These are phyloP conservation scores for Candida frijolesensis DNA, from an alignment of 1,139 yeast genomes.

Conservation along the genomic window DNA sequence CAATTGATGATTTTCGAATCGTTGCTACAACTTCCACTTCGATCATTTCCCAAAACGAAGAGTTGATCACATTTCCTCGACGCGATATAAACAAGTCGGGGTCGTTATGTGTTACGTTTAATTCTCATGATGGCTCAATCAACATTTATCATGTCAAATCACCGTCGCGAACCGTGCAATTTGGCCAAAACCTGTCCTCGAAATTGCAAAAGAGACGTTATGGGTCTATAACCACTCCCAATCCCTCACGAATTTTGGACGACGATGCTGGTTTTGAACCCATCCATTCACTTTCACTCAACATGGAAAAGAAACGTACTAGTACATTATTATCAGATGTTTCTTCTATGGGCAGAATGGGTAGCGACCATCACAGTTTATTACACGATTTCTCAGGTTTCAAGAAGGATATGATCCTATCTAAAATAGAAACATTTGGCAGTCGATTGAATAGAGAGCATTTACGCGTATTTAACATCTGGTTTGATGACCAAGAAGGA, in stretches of 20 bases:
- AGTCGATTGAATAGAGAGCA: slow-evolving; percentile 22
- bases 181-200: slow-evolving; percentile 12
- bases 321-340: slow-evolving; percentile 58
- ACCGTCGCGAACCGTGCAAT: slow-evolving; percentile 27
- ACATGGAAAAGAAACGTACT: slow-evolving; percentile 54
- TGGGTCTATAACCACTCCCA: slow-evolving; percentile 37
- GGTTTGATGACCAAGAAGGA: slow-evolving; percentile 60
- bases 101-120: slow-evolving; percentile 56
- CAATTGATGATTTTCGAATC: slow-evolving; percentile 66
- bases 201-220: slow-evolving; percentile 25
- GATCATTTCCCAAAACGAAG: slow-evolving; percentile 61
- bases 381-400: slow-evolving; percentile 32
- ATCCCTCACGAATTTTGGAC: slow-evolving; percentile 44
- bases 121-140: slow-evolving; percentile 44
- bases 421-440: slow-evolving; percentile 48
- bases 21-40: slow-evolving; percentile 73
- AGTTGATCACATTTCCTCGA: slow-evolving; percentile 53
- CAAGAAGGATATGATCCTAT: slow-evolving; percentile 68
- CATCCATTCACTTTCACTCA: slow-evolving; percentile 30
- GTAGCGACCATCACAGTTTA: slow-evolving; percentile 37
- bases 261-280: slow-evolving; percentile 31
- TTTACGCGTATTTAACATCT: slow-evolving; percentile 46
- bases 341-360: slow-evolving; percentile 65
- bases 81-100: slow-evolving; percentile 31
- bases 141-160: slow-evolving; percentile 55